Base-by-base conservation (phyloP, 352 stramenopile species). In the Phytopythium boreale region DNA sequence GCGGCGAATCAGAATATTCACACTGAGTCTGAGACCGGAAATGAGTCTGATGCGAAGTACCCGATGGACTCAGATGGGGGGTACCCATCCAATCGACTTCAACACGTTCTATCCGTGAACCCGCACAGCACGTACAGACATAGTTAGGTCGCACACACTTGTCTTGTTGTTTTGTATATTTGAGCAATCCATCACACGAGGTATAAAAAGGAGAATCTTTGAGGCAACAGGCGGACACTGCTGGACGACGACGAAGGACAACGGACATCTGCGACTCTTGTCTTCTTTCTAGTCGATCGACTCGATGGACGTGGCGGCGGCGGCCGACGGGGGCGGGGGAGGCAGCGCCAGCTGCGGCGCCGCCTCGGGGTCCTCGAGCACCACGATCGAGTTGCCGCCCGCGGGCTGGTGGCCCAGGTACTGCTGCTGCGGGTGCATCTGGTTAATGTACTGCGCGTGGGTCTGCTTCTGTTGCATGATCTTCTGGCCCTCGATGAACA, bases 401-500 rank as follows among this genome's bases (percentile, higher is more conserved):
- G 53, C 47, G 63, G 67, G 60, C 70, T 78, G 37, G 37, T 74
- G 70, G 51, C 68, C 66, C 27, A 77, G 50, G 68, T 80, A 80
- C 50, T 74, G 73, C 56, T 80, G 73, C 19, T 65, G 70, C 11
- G 70, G 70, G 37, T 72, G 67, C 26, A 77, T 62, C 49, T 77
- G 69, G 55, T 66, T 63, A 22, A 47, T 62, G 57, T 65, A 59
- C 52, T 74, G 71, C 34, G 52, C 22, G 60, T 78, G 36, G 4
- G 19, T 39, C 56, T 51, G 36, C 68, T 81, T 56, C 52, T 88
- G 67, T 63, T 88, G 63, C 80, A 90, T 88, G 39, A 92, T 90
- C 70, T 89, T 89, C 63, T 90, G 76, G 57, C 83, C 83, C 56
- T 92, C 79, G 66, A 87, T 72, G 63, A 89, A 77, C 79, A 92